phyloP scores from a whole-genome alignment of 2,329 filamentous ascomycete genomes.

The Botryosphaeria agaves region DNA sequence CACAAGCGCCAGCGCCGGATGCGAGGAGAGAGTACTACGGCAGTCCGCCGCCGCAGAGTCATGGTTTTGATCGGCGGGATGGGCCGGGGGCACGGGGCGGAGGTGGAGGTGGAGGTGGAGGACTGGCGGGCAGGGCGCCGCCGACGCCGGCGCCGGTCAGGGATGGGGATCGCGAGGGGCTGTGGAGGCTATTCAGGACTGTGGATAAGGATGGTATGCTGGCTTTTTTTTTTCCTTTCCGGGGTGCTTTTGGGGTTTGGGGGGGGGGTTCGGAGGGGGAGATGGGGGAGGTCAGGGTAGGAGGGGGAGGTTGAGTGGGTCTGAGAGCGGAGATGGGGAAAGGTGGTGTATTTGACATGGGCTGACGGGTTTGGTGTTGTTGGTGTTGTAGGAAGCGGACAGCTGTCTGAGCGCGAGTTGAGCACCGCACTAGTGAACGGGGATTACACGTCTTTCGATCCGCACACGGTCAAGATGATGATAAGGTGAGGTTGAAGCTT shows the following conservation, averaged over 20 bases:
- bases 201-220: conserved; percentile 67
- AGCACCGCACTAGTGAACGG: conserved; percentile 86
- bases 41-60: conserved; percentile 30
- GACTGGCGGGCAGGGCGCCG: conserved; percentile 24
- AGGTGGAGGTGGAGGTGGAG: too few relatives aligned
- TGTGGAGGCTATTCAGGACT: conserved; percentile 74
- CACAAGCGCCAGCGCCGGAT: too few relatives aligned
- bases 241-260: too few relatives aligned
- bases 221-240: too few relatives aligned
- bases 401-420: conserved; percentile 74
- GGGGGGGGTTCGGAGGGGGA: background rate
- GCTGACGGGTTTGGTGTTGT: too few relatives aligned
- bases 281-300: background rate
- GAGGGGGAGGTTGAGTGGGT: too few relatives aligned
- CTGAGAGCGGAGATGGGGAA: too few relatives aligned
- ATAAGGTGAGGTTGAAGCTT: conserved; percentile 40
- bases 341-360: too few relatives aligned
- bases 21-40: too few relatives aligned
- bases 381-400: conserved; percentile 50
- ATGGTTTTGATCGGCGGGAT: conserved; percentile 35
- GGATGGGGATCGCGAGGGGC: conserved; percentile 46
- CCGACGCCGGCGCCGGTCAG: conserved; percentile 31
- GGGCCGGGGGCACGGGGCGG: conserved; percentile 30
- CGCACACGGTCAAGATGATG: conserved; percentile 95
- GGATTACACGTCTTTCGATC: conserved; percentile 87